Evolutionary conservation across 2,329 filamentous ascomycete genomes (phyloP), one percentile per base, ranked within the genome.

Genomic region (Penicillium decumbens): DNA sequence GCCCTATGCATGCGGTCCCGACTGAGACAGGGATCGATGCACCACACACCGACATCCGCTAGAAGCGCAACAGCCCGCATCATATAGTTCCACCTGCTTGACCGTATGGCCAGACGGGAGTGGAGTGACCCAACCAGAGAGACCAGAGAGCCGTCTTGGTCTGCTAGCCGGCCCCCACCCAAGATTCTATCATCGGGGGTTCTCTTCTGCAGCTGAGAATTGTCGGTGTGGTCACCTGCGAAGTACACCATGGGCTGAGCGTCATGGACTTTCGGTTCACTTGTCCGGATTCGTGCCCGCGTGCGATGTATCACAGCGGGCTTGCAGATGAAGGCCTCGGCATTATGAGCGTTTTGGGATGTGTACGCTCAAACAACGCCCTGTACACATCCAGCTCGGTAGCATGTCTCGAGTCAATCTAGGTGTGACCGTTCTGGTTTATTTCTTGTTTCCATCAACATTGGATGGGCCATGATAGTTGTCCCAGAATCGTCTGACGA

Each of bases 401-500:
- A 35, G 30, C 30, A 43, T 37, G 29, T 51, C 29, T 24, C 37
- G 12, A 47, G 43, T 38, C 44, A 25, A 41, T 38, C n/a, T 45
- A 38, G 12, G 29, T 28, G 25, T 13, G 24, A 13, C 25, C 43
- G 33, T 20, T 5, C 18, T 27, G 41, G 42, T 43, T 44, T 61
- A 65, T 57, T 58, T 61, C 47, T 61, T 53, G 41, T 54, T 54
- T 41, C 54, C 58, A 45, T 59, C 59, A 27, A 59, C 50, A 45
- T 61, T 59, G 25, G 61, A 41, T 15, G 60, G 50, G 41, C 61
- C 60, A 42, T 60, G 62, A 45, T 65, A 65, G 47, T 63, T 71
- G 56, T 80, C 72, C 80, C 80, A 83, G 63, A 79, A 83, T 12
- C 80, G 77, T 53, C 73, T 76, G 44, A 81, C 76, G 9, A 79